Evolutionary conservation across 1,139 yeast genomes (phyloP).

Genomic region (Yamadazyma spencermartinsiae): DNA sequence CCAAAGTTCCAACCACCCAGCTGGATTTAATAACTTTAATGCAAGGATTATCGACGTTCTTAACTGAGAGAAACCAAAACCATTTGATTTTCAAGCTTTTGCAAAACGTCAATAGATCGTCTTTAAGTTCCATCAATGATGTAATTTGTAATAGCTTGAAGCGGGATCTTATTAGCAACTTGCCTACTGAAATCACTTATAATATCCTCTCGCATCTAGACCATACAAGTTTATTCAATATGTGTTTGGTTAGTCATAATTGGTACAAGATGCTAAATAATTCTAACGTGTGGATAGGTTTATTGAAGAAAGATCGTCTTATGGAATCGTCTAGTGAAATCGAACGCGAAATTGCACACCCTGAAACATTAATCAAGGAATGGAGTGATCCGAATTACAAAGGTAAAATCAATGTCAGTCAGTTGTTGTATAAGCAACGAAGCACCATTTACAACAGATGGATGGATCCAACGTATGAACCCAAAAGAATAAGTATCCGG

Average conservation of each 20-base stretch:
- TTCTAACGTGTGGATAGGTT: slow-evolving; percentile 59
- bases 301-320: slow-evolving; percentile 56
- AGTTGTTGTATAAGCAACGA: slow-evolving; percentile 66
- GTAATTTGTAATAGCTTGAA: slow-evolving; percentile 60
- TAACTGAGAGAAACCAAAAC: slow-evolving; percentile 41
- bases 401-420: slow-evolving; percentile 36
- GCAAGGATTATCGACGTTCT: slow-evolving; percentile 32
- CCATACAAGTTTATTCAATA: slow-evolving; percentile 58
- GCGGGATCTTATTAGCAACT: slow-evolving; percentile 66
- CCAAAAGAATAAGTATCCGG: slow-evolving; percentile 66
- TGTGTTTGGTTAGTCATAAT: slow-evolving; percentile 62
- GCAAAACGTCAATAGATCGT: slow-evolving; percentile 62
- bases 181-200: slow-evolving; percentile 78
- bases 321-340: slow-evolving; percentile 35
- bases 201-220: slow-evolving; percentile 71
- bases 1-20: slow-evolving; percentile 39
- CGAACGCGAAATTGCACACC: slow-evolving; percentile 32
- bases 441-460: slow-evolving; percentile 69
- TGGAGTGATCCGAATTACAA: slow-evolving; percentile 27
- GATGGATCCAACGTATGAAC: slow-evolving; percentile 75
- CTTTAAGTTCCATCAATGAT: slow-evolving; percentile 67
- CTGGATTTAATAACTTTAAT: slow-evolving; percentile 41
- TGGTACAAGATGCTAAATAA: slow-evolving; percentile 71
- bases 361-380: slow-evolving; percentile 30
- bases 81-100: slow-evolving; percentile 62